A percentile compares a stretch with the other conserved stretches of the same genome.
Conservation (phyloP, 2,329 filamentous ascomycete genomes). For the Monilinia polystroma region DNA sequence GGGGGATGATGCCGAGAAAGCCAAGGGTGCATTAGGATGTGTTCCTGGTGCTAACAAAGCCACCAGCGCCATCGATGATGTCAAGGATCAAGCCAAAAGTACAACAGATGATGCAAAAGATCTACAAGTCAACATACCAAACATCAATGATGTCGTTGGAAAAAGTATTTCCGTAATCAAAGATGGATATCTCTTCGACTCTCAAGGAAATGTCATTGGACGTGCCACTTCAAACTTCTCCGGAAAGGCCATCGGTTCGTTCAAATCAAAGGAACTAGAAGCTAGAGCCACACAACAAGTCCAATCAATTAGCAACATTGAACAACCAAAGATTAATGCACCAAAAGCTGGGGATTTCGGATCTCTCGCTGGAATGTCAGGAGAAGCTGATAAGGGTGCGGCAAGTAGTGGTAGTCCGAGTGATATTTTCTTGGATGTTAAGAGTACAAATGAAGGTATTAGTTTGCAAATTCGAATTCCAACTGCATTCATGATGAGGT, state of each 20-base stretch:
- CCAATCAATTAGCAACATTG: not conserved
- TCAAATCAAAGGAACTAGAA: constrained; percentile 22
- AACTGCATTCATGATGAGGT: constrained; percentile 22
- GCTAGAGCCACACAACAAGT: constrained; percentile 17
- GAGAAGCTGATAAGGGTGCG: not conserved
- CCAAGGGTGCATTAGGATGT: constrained; percentile 5
- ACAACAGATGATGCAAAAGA: not conserved
- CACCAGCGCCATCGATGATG: not conserved
- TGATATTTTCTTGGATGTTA: constrained; percentile 24
- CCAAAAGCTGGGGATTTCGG: not conserved
- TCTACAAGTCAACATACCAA: constrained; percentile 8
- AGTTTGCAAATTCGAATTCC: constrained; percentile 23
- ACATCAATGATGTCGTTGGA: constrained; percentile 51
- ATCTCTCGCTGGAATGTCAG: not conserved
- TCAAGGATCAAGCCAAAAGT: constrained; percentile 8
- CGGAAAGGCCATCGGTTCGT: constrained; percentile 17
- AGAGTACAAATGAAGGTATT: constrained; percentile 24
- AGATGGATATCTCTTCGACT: constrained; percentile 61
- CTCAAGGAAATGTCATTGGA: constrained; percentile 56
- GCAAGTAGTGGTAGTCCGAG: constrained; percentile 12
- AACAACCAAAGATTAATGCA: not conserved
- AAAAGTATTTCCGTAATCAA: constrained; percentile 64
- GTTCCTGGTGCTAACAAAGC: constrained; percentile 4
- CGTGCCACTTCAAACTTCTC: constrained; percentile 43
- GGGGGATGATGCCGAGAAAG: not conserved